These are phyloP conservation scores for Cucurbita pepo DNA, from an alignment of 306 rosid genomes.

Conservation along the genomic window DNA sequence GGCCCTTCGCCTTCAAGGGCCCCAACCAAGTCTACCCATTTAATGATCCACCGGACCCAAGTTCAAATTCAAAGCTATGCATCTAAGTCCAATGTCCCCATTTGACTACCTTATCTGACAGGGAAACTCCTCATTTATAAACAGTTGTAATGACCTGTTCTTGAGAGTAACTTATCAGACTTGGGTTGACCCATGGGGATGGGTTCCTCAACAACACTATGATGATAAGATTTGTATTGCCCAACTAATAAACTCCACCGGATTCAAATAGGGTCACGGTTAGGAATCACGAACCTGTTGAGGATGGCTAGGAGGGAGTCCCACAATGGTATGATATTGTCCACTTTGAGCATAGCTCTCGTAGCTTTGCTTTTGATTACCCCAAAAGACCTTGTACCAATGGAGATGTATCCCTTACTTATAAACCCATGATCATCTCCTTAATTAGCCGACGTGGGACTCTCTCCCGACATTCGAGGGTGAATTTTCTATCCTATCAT, in stretches of 20 bases:
- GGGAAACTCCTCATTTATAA: neutral
- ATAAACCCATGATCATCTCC: no score
- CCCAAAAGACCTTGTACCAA: no score
- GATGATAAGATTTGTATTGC: neutral
- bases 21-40: neutral
- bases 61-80: neutral
- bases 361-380: no score
- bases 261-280: neutral
- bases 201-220: neutral
- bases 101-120: slow-evolving; percentile 6
- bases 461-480: no score
- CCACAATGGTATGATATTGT: no score
- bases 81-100: neutral
- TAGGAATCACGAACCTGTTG: neutral
- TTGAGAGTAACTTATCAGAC: neutral
- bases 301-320: no score
- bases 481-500: no score
- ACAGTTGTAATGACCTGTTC: neutral
- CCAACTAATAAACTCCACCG: neutral
- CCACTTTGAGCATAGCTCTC: no score
- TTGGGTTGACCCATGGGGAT: neutral
- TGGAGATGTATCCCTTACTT: no score
- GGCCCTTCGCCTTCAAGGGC: neutral
- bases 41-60: neutral
- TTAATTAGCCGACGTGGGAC: no score